Percentiles rank a stretch among this genome's conserved stretches.
These are phyloP conservation scores for Pyronema omphalodes DNA, from an alignment of 495 filamentous ascomycete genomes.

Conservation along the genomic window DNA sequence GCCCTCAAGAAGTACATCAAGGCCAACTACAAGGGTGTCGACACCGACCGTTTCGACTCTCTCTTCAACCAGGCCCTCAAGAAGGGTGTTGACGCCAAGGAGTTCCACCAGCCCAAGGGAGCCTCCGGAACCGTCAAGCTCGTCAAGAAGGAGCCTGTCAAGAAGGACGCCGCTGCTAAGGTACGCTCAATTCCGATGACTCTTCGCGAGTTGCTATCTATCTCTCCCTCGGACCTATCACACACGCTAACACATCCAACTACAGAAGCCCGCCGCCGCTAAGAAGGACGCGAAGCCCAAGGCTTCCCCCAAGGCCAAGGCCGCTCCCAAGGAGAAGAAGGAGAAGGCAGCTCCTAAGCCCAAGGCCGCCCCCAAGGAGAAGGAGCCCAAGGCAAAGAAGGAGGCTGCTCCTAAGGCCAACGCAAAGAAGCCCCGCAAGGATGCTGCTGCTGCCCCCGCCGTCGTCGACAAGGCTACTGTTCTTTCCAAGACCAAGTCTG, in stretches of 20 bases:
- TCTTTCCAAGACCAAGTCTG: conserved; percentile 75
- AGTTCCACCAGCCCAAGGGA: conserved; percentile 89
- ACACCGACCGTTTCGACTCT: conserved; percentile 58
- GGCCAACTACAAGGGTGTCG: conserved; percentile 78
- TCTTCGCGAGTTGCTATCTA: background rate
- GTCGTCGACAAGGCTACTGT: conserved; percentile 56
- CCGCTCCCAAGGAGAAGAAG: conserved; percentile 30
- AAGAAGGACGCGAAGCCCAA: conserved; percentile 31
- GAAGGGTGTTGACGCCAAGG: conserved; percentile 70
- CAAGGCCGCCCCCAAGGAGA: conserved; percentile 32
- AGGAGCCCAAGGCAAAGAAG: conserved; percentile 29
- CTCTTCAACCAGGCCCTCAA: conserved; percentile 89
- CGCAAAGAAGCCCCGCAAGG: conserved; percentile 25
- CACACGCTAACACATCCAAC: background rate
- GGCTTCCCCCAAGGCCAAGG: conserved; percentile 30
- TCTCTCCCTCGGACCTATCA: no score
- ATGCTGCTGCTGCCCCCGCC: conserved; percentile 30
- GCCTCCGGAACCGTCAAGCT: conserved; percentile 93
- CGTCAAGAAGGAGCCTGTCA: conserved; percentile 51
- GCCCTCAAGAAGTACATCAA: conserved; percentile 96
- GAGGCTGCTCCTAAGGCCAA: conserved; percentile 26
- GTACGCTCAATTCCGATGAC: conserved; percentile 11
- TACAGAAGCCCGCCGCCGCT: conserved; percentile 32
- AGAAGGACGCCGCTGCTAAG: conserved; percentile 36
- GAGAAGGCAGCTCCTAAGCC: conserved; percentile 30